phyloP scores from a whole-genome alignment of 2,329 filamentous ascomycete genomes.

The Epichloe baconii region DNA sequence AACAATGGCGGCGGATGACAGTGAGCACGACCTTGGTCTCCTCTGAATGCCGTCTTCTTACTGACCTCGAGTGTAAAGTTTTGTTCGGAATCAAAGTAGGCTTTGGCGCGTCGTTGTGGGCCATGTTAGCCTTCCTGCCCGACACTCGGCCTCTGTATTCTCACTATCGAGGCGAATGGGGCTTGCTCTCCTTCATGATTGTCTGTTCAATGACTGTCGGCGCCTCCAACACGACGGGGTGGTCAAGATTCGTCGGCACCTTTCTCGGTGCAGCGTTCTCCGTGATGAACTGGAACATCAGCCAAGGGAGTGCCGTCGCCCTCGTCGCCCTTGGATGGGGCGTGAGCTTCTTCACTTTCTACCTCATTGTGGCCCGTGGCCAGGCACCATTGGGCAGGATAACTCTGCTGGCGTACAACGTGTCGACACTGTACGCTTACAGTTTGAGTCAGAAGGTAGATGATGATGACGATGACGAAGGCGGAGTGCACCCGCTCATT shows the following conservation, averaged over 20 bases:
- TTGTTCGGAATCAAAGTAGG: conserved; percentile 81
- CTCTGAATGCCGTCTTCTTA: neutral
- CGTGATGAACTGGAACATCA: conserved; percentile 60
- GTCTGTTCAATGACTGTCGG: conserved; percentile 93
- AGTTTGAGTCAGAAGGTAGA: conserved; percentile 63
- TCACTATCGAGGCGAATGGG: conserved; percentile 87
- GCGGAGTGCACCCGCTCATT: conserved; percentile 66
- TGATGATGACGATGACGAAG: conserved; percentile 67
- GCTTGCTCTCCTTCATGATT: conserved; percentile 87
- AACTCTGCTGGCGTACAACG: conserved; percentile 84
- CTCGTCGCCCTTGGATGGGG: conserved; percentile 67
- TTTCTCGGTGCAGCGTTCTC: conserved; percentile 63
- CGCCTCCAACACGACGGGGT: conserved; percentile 78
- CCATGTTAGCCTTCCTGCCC: conserved; percentile 67
- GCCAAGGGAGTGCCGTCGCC: conserved; percentile 54
- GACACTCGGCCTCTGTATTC: conserved; percentile 62
- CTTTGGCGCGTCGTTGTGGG: conserved; percentile 70
- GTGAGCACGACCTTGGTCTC: conserved; percentile 16
- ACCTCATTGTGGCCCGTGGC: conserved; percentile 65
- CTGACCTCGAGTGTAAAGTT: conserved; percentile 18
- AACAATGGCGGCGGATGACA: conserved; percentile 34
- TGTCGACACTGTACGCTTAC: conserved; percentile 83
- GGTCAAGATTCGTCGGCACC: conserved; percentile 70
- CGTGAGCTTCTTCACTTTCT: conserved; percentile 67
- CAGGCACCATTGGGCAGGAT: conserved; percentile 81